Base-by-base conservation (phyloP, 108 stramenopile species). In the Skeletonema grethae region DNA sequence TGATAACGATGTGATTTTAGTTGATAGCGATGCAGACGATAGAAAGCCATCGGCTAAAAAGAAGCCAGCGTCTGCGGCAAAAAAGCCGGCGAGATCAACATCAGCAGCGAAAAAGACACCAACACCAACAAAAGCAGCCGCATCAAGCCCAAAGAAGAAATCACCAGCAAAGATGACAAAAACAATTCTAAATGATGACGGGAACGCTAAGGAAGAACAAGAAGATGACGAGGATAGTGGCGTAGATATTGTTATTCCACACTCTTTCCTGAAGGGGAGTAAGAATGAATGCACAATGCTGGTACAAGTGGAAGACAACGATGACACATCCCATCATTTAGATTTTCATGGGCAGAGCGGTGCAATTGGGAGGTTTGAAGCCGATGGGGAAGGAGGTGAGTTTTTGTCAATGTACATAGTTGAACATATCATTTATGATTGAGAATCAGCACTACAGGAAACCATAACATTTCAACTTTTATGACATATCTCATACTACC, bases 281-380 rank as follows among this genome's bases (percentile, higher is more conserved):
- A 50, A 45, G 15, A 75, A 65, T 45, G 87, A 87, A 50, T 94
- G 87, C 74, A 86, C 80, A 5, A 28, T 94, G 34, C 63, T 94
- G 24, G 77, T 94, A 35, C 88, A 94, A 69, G 77, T 94, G 2
- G 82, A 83, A 39, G 68, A 84, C 18, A 69, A 78, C 34, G 87
- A 88, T 60, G 87, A 88, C 25, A 38, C 70, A 15, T 64, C 63
- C 11, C 77, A 60, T 57, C 61, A 50, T 31, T 71, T 88, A 50
- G 90, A 91, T 58, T 91, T 90, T 55, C 82, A 86, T 65, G 92
- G 90, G 11, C 70, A 82, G 60, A 70, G 75, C 38, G 92, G 92
- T n/a, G 90, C 89, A 24, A 88, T 94, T 60, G 92, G 92, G 15
- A 85, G 92, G 30, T 88, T 91, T 65, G 90, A 94, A 73, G 77